phyloP scores from a whole-genome alignment of 192 early-diverging fungal genomes.

The Umbelopsis sp. region DNA sequence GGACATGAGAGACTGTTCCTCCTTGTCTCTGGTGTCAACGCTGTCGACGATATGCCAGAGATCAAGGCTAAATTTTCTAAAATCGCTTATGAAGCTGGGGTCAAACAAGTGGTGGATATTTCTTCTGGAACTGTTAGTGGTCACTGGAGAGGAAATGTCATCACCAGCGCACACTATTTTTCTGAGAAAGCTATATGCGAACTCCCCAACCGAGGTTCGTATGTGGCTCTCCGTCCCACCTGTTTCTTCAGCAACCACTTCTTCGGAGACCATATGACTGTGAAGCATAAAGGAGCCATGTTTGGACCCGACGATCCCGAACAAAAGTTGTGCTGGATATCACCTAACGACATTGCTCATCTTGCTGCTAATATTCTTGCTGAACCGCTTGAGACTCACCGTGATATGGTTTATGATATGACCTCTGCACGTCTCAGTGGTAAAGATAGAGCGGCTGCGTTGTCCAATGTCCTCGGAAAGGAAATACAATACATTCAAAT shows the following conservation, averaged over 20 bases:
- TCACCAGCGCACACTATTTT: background rate
- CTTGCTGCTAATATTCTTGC: constrained; percentile 15
- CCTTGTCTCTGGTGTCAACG: constrained; percentile 11
- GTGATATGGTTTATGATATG: constrained; percentile 1
- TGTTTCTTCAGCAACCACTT: constrained; percentile 22
- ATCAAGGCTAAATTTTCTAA: constrained; percentile 7
- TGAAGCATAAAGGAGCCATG: background rate
- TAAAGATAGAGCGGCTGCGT: background rate
- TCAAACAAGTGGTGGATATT: constrained; percentile 22
- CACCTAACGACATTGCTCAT: constrained; percentile 22
- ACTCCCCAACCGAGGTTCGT: background rate
- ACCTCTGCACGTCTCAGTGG: background rate
- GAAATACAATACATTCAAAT: background rate
- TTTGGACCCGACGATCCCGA: background rate
- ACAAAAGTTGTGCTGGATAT: background rate
- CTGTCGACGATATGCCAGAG: background rate
- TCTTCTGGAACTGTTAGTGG: constrained; percentile 1
- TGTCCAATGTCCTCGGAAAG: background rate
- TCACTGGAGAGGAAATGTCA: background rate
- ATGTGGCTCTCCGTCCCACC: constrained; percentile 21
- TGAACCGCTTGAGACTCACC: constrained; percentile 19
- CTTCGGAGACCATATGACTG: background rate
- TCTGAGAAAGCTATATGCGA: background rate
- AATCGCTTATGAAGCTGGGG: constrained; percentile 17
- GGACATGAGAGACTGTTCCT: constrained; percentile 28